These are phyloP conservation scores for Exophiala sp. DNA, from an alignment of 2,329 filamentous ascomycete species.

Conservation along the genomic window DNA sequence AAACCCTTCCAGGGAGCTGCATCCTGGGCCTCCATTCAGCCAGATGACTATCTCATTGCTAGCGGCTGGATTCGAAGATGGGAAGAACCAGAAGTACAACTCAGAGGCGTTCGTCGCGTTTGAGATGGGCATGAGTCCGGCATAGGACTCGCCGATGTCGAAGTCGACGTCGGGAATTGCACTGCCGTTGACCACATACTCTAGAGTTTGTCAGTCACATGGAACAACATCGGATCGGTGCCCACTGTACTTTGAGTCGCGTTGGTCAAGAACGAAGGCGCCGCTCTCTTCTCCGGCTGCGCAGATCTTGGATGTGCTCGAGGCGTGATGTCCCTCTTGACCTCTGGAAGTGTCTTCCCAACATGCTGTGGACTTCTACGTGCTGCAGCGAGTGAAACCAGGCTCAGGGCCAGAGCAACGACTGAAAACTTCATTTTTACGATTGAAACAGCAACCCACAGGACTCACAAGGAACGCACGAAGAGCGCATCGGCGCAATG, in stretches of 20 bases:
- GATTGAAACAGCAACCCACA: neutral
- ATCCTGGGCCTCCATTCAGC: slow-evolving; percentile 91
- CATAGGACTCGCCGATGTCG: slow-evolving; percentile 46
- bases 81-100: slow-evolving; percentile 49
- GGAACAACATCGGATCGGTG: too few species aligned
- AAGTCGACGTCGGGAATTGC: slow-evolving; percentile 64
- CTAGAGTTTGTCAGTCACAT: slow-evolving; percentile 34
- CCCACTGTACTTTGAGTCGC: slow-evolving; percentile 23
- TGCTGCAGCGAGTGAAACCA: slow-evolving; percentile 17
- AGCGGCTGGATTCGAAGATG: slow-evolving; percentile 41
- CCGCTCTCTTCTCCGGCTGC: slow-evolving; percentile 15
- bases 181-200: slow-evolving; percentile 58
- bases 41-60: slow-evolving; percentile 38
- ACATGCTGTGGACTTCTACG: slow-evolving; percentile 26
- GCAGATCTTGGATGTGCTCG: slow-evolving; percentile 4
- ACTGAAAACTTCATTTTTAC: slow-evolving; percentile 23
- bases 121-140: slow-evolving; percentile 51
- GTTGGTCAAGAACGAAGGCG: slow-evolving; percentile 21
- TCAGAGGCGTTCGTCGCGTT: slow-evolving; percentile 36
- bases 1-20: slow-evolving; percentile 66
- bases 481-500: neutral
- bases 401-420: slow-evolving; percentile 16
- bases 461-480: neutral
- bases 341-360: slow-evolving; percentile 23
- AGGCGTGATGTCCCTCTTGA: slow-evolving; percentile 14